Conservation (phyloP, 139 green algal species). For the Tetradesmus lagerheimii region DNA sequence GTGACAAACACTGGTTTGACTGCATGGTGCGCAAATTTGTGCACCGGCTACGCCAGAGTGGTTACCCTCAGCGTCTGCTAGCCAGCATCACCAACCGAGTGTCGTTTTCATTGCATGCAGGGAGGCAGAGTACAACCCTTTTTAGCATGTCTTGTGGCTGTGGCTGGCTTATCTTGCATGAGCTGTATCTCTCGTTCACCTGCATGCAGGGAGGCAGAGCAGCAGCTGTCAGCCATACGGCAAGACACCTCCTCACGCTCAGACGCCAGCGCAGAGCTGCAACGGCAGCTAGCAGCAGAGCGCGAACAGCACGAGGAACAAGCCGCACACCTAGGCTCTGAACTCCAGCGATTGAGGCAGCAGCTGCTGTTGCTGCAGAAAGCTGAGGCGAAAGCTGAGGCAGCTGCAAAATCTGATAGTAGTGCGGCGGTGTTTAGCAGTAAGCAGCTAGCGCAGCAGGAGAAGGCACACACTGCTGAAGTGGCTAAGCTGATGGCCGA, state of each 20-base stretch:
- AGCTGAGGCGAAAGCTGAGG: not conserved
- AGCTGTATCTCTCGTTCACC: not conserved
- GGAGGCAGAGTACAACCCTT: too few relatives aligned
- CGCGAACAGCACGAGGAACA: constrained; percentile 27
- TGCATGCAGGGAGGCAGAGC: constrained; percentile 30
- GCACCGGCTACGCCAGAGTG: too few relatives aligned
- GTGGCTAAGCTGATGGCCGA: not conserved
- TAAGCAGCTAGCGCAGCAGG: constrained; percentile 31
- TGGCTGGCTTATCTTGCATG: not conserved
- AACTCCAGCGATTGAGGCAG: constrained; percentile 29
- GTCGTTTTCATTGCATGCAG: too few relatives aligned
- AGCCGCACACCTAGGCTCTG: not conserved
- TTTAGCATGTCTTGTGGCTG: too few relatives aligned
- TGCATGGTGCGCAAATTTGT: too few relatives aligned
- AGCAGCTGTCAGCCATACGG: constrained; percentile 21
- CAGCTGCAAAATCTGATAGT: constrained; percentile 30
- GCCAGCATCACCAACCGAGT: too few relatives aligned
- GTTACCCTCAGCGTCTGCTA: too few relatives aligned
- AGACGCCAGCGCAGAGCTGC: not conserved
- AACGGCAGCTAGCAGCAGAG: constrained; percentile 5
- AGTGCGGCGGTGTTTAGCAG: constrained; percentile 23
- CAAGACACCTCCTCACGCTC: not conserved
- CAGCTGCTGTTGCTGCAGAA: constrained; percentile 42
- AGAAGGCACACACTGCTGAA: constrained; percentile 15
- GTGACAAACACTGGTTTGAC: too few relatives aligned